Evolutionary conservation across 441 rosid genomes (phyloP), one percentile per base, ranked within the genome.

Genomic region (Pelargonium citronellum): DNA sequence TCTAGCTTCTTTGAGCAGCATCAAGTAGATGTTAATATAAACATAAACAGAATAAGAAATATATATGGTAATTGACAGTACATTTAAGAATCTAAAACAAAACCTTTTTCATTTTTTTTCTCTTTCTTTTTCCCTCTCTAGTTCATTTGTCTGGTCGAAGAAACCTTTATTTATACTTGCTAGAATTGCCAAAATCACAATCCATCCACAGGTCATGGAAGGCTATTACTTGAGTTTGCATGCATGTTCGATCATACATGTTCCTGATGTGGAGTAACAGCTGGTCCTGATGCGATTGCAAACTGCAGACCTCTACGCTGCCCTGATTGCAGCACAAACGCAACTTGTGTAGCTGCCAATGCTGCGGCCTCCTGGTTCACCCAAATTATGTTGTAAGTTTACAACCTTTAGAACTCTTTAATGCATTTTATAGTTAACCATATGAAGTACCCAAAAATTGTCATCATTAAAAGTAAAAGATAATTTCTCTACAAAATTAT

Each of bases 281-380:
- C 57, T 30, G 79, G 75, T 73, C 81, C 79, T 2, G 89, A 77
- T 46, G 95, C 87, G 64, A 94, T 84, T 0, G 89, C 76, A 72
- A 94, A 89, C 70, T 90, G 97, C 81, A 94, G 78, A 70, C 91
- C 94, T 67, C 91, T 78, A 7, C 64, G 92, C 66, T 86, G 97
- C 20, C 87, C 90, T 0, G 97, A 86, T 75, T 89, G 90, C 60
- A 95, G 88, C 67, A 92, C 96, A 68, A 92, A 86, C 7, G 98
- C 96, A 67, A 95, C 87, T 68, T 87, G 91, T 19, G 92, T 86
- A 13, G 94, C 97, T 43, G 93, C 91, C 75, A 88, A 75, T 7
- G 94, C 90, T 10, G 92, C 90, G 8, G 92, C 96, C 82, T 90
- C 99, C 98, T 95, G 87, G 74, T 75, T 72, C 72, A 70, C 55